Percentiles rank a stretch among this genome's conserved stretches.
Evolutionary conservation across 495 filamentous ascomycete genomes (phyloP).

Genomic region (Tuber borchii): DNA sequence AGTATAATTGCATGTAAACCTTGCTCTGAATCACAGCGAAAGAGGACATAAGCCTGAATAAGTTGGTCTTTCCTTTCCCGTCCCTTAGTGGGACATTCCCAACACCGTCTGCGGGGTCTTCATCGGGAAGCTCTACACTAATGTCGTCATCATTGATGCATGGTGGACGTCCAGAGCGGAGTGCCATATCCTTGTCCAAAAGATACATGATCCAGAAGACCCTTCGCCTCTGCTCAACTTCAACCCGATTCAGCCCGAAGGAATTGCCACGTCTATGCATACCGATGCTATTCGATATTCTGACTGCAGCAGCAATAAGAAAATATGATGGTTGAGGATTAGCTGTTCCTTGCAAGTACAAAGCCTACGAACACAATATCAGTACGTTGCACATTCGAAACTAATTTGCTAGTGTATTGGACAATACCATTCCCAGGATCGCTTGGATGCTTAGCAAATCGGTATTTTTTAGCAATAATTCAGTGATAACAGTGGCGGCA

Average conservation of each 20-base stretch:
- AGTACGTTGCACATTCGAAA: not conserved
- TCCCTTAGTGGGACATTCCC: constrained; percentile 86
- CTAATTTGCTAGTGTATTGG: constrained; percentile 15
- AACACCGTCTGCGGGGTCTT: constrained; percentile 82
- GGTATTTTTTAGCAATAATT: constrained; percentile 90
- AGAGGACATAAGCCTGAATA: constrained; percentile 85
- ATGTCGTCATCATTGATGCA: constrained; percentile 97
- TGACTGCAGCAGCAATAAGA: constrained; percentile 84
- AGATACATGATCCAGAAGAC: constrained; percentile 99
- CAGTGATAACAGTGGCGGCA: constrained; percentile 82
- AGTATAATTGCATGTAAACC: constrained; percentile 91
- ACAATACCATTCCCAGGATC: constrained; percentile 73
- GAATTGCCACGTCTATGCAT: constrained; percentile 86
- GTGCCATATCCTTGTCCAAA: constrained; percentile 89
- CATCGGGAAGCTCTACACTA: constrained; percentile 91
- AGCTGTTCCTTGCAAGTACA: constrained; percentile 93
- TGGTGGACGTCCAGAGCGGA: constrained; percentile 84
- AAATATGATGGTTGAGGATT: constrained; percentile 95
- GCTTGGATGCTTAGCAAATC: constrained; percentile 96
- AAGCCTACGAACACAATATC: constrained; percentile 49
- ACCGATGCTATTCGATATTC: constrained; percentile 87
- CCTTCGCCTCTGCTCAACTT: constrained; percentile 89
- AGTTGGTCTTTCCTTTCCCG: constrained; percentile 86
- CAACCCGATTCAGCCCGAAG: constrained; percentile 82
- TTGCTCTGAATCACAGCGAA: constrained; percentile 87